Evolutionary conservation across 768 basidiomycete genomes (phyloP), one percentile per base, ranked within the genome.

Genomic region (Peribolospora baueri): DNA sequence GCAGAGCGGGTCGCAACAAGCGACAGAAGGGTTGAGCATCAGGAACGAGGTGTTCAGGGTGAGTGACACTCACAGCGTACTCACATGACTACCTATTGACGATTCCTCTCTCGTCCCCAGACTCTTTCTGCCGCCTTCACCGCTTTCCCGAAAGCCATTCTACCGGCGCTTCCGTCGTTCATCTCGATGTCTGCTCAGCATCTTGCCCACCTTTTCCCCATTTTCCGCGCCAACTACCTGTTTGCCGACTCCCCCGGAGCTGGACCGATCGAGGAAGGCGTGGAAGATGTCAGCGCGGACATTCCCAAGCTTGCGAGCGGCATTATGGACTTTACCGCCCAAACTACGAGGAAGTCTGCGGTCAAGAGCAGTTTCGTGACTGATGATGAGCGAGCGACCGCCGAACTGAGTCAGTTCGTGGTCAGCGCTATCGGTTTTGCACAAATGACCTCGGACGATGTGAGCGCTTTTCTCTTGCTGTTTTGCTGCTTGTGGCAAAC

Each of bases 371-470:
- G 25, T 40, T 52, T 56, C 14, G 42, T 52, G 65, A 25, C 25
- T 25, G 25, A 25, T 25, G 25, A 25, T 25, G 25, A 25, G 25
- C 25, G 25, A 25, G 54, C 69, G 13, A 77, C 77, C 55, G 39
- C 47, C 55, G 53, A 40, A 36, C 67, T 81, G 48, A 64, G 67
- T 2, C 65, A 70, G 5, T 64, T 84, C 45, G 67, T 83, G 38
- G 66, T 70, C 13, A 69, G 71, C 3, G 70, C 83, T 2, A 75
- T 90, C 57, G 74, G 71, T 25, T 84, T 80, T 67, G 72, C 76
- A 10, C 85, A 88, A 65, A 90, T 98, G 74, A 87, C 87, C 0
- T 73, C 76, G 11, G 85, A 91, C 56, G 60, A 95, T 64, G 88
- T 87, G 64, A 57, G 78, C 25, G 25, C 25, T 69, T 5, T 25